Evolutionary conservation across 2,329 filamentous ascomycete species (phyloP).

Genomic region (Xylaria sp.): DNA sequence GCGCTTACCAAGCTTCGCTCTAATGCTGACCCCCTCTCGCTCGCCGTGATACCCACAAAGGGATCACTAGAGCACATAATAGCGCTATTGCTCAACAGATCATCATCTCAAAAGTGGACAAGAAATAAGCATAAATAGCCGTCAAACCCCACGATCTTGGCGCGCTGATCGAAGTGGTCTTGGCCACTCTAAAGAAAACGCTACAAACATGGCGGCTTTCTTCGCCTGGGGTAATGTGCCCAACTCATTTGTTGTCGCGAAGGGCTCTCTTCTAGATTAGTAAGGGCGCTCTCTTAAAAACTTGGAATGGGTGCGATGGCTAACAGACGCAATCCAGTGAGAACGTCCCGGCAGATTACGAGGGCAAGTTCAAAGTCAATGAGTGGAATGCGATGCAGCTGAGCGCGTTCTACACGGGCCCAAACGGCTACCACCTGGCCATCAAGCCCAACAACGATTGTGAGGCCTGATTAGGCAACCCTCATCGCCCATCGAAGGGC

Average conservation of each 20-base stretch:
- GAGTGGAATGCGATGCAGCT: slow-evolving; percentile 31
- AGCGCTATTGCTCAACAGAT: too few relatives aligned
- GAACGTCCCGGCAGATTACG: slow-evolving; percentile 26
- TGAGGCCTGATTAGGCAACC: too few relatives aligned
- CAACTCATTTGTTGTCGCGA: slow-evolving; percentile 31
- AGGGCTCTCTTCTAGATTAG: slow-evolving; percentile 33
- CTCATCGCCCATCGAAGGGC: too few relatives aligned
- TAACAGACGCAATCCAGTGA: slow-evolving; percentile 15
- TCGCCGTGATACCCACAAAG: background rate
- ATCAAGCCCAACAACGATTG: slow-evolving; percentile 16
- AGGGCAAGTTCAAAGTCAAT: slow-evolving; percentile 31
- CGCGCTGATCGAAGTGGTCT: too few relatives aligned
- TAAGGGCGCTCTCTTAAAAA: slow-evolving; percentile 4
- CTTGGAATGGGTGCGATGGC: background rate
- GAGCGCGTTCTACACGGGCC: slow-evolving; percentile 23
- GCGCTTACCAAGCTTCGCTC: background rate
- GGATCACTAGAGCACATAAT: background rate
- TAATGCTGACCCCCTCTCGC: background rate
- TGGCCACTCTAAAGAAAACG: background rate
- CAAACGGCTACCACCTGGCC: slow-evolving; percentile 25
- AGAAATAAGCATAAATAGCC: background rate
- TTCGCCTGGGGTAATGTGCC: slow-evolving; percentile 33
- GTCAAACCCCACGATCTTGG: background rate
- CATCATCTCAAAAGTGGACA: background rate
- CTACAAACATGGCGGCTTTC: slow-evolving; percentile 34